Base-by-base conservation (phyloP, 2,329 filamentous ascomycete genomes). In the Hypoxylon sp. region DNA sequence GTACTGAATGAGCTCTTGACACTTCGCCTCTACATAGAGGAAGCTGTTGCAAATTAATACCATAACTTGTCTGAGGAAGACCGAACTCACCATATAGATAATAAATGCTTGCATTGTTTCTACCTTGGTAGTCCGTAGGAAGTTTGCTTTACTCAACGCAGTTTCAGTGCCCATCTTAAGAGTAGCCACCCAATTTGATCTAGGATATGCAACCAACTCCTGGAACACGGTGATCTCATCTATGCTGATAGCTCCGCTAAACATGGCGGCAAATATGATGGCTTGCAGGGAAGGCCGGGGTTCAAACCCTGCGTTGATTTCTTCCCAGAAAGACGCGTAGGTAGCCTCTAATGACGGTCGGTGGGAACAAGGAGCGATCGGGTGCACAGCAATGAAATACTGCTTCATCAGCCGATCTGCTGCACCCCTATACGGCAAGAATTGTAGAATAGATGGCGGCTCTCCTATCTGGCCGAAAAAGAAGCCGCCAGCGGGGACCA, bases 51-150 rank as follows among this genome's bases (percentile, higher is more conserved):
- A 30, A 14, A 19, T 79, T 56, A 77, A 76, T 63, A 41, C 43
- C 17, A 19, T 14, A 63, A 32, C 25, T 55, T 48, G n/a, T 17
- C 41, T 14, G 10, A 10, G 13, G 17, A n/a, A 30, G 14, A 21
- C 10, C 28, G 5, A 51, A 81, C 86, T 79, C 78, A 91, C 89
- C 79, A 93, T 82, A 70, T 93, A 94, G 83, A 93, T 91, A 36
- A 93, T 87, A 72, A 93, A 91, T 0, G 90, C 91, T 75, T 94
- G 92, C 73, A 94, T 82, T 0, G 90, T 92, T 77, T 93, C 90
- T n/a, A 93, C 80, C 70, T 89, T 90, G 43, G 75, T 92, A 0
- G 91, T 93, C 36, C 89, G 83, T 36, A 94, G 78, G 63, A 93
- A 91, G 74, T 92, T 90, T 3, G 91, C 90, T 74, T 89, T 88